Evolutionary conservation across 108 stramenopile genomes (phyloP).

Genomic region (Pseudonitzschia delicatissima): DNA sequence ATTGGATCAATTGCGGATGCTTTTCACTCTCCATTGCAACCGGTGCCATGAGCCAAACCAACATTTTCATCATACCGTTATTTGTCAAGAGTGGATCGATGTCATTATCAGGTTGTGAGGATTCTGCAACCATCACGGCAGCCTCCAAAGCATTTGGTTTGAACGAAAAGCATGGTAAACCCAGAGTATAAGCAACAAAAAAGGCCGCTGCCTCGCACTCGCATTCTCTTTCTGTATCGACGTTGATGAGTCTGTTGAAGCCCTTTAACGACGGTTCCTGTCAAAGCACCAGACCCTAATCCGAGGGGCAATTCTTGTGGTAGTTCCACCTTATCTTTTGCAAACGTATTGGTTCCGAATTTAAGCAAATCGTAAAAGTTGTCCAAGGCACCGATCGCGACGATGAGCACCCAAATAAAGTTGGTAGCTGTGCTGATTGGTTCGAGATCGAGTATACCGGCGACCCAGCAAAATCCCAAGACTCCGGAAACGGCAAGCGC

Average conservation of each 20-base stretch:
- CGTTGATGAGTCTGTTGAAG: conserved; percentile 72
- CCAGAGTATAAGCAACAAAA: conserved; percentile 81
- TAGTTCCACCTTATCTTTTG: conserved; percentile 37
- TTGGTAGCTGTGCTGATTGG: conserved; percentile 56
- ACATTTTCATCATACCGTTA: conserved; percentile 75
- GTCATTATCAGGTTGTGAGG: conserved; percentile 20
- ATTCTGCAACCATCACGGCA: conserved; percentile 47
- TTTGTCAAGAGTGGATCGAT: conserved; percentile 68
- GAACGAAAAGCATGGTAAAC: conserved; percentile 94
- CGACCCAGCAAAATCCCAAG: conserved; percentile 63
- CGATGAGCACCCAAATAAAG: conserved; percentile 42
- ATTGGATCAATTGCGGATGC: conserved; percentile 81
- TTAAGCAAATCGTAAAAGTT: conserved; percentile 83
- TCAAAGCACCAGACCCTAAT: conserved; percentile 71
- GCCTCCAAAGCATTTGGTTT: conserved; percentile 90
- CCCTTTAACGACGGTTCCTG: conserved; percentile 80
- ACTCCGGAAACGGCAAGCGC: conserved; percentile 63
- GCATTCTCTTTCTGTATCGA: conserved; percentile 92
- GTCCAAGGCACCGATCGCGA: conserved; percentile 63
- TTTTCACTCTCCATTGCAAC: conserved; percentile 84
- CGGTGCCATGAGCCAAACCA: conserved; percentile 92
- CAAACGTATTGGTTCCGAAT: conserved; percentile 46
- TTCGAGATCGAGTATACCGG: conserved; percentile 62
- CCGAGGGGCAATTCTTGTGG: conserved; percentile 76
- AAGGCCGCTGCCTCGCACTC: conserved; percentile 92